Conservation (phyloP, 2,329 filamentous ascomycete species). For the Lecanoromycetidae sp. region DNA sequence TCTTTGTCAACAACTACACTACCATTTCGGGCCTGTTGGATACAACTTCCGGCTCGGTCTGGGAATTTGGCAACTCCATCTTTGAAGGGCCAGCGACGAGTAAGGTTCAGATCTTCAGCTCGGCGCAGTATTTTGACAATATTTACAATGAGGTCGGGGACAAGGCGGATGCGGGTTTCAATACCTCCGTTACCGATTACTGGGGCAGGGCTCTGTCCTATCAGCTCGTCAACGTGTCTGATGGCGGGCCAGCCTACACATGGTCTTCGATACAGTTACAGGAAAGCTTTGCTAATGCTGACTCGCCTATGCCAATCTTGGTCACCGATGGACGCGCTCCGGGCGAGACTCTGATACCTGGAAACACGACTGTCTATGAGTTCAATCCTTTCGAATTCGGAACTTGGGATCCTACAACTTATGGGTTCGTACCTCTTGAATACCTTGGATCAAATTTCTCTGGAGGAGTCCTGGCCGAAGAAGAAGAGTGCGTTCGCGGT, state of each 20-base stretch:
- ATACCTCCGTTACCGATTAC: constrained; percentile 71
- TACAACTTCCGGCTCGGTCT: constrained; percentile 37
- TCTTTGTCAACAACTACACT: constrained; percentile 68
- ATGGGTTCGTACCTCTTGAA: constrained; percentile 56
- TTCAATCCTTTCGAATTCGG: constrained; percentile 74
- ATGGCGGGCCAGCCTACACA: constrained; percentile 66
- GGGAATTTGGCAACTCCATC: constrained; percentile 53
- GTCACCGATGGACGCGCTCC: constrained; percentile 57
- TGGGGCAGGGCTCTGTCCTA: constrained; percentile 68
- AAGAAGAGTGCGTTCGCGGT: constrained; percentile 56
- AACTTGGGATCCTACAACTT: constrained; percentile 60
- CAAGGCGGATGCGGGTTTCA: constrained; percentile 53
- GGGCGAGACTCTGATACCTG: constrained; percentile 46
- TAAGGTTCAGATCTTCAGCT: constrained; percentile 42
- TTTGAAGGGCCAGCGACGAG: constrained; percentile 44
- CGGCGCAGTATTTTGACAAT: constrained; percentile 50
- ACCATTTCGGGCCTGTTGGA: constrained; percentile 48
- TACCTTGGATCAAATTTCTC: constrained; percentile 65
- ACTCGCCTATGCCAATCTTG: constrained; percentile 60
- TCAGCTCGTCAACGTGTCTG: constrained; percentile 64
- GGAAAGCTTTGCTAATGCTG: constrained; percentile 48
- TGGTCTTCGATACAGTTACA: constrained; percentile 65
- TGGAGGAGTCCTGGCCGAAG: constrained; percentile 44
- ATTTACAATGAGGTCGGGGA: constrained; percentile 45
- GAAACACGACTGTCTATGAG: constrained; percentile 66